phyloP scores from a whole-genome alignment of 148 eudicot genomes.

The Suaeda aralocaspica region DNA sequence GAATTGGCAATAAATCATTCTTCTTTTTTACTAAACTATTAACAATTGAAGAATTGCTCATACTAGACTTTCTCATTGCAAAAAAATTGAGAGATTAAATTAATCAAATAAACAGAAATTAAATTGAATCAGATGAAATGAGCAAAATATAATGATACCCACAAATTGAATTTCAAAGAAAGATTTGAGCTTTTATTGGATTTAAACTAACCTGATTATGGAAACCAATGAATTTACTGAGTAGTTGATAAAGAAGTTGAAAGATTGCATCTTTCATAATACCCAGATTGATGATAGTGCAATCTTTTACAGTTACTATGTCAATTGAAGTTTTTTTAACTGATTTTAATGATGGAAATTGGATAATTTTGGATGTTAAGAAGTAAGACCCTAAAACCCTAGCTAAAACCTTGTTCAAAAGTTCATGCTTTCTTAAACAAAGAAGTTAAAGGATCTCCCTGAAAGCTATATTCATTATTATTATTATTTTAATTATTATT shows the following conservation, averaged over 20 bases:
- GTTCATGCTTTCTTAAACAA: too few species aligned
- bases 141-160: background rate
- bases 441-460: too few species aligned
- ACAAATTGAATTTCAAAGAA: background rate
- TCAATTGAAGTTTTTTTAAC: too few species aligned
- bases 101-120: background rate
- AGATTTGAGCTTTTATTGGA: background rate
- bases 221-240: background rate
- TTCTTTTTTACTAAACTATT: slow-evolving; percentile 20
- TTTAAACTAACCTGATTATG: slow-evolving; percentile 3
- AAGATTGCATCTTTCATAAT: background rate
- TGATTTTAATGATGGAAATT: too few species aligned
- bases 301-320: background rate
- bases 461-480: too few species aligned
- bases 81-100: background rate
- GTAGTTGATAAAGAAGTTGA: background rate
- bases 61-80: slow-evolving; percentile 20
- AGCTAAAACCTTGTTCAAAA: too few species aligned
- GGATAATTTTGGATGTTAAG: too few species aligned
- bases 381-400: too few species aligned
- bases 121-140: background rate
- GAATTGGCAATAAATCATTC: slow-evolving; percentile 54
- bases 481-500: too few species aligned
- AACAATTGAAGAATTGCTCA: slow-evolving; percentile 7
- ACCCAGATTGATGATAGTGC: background rate